phyloP scores from a whole-genome alignment of 1,284 basidiomycete species.

The Ganoderma lucidum region DNA sequence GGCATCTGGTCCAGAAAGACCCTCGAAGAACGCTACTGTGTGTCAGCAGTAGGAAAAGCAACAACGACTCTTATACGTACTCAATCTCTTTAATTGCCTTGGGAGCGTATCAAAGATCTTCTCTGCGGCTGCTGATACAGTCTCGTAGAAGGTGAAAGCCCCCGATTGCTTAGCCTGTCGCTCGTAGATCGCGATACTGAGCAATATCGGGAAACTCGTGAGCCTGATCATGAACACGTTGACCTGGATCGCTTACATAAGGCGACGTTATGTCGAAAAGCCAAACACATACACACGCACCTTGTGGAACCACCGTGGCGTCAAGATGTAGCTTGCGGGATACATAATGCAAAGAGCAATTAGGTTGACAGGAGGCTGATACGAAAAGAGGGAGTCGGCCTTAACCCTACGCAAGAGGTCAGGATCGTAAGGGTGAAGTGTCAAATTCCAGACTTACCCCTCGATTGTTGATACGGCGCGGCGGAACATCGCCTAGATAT shows the following conservation, averaged over 20 bases:
- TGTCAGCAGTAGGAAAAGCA: not conserved
- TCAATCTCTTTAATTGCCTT: constrained; percentile 71
- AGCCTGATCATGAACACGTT: constrained; percentile 88
- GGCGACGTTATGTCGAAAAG: constrained; percentile 12
- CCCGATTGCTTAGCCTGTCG: constrained; percentile 74
- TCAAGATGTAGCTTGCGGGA: constrained; percentile 81
- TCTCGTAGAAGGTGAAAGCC: constrained; percentile 75
- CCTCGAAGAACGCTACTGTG: constrained; percentile 68
- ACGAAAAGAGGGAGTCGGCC: constrained; percentile 91
- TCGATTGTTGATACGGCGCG: constrained; percentile 91
- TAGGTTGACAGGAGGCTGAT: constrained; percentile 91
- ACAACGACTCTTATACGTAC: constrained; percentile 52
- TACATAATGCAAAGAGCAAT: constrained; percentile 84
- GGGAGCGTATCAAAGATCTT: constrained; percentile 78
- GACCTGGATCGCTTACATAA: constrained; percentile 55
- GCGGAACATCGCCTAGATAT: constrained; percentile 85
- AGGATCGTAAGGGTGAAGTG: not conserved
- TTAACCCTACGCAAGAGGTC: constrained; percentile 65
- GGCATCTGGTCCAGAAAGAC: constrained; percentile 72
- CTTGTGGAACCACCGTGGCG: constrained; percentile 88
- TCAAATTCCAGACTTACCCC: constrained; percentile 57
- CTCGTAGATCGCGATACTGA: constrained; percentile 86
- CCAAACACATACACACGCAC: constrained; percentile 43
- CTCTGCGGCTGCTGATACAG: constrained; percentile 70
- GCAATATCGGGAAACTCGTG: constrained; percentile 88